These are phyloP conservation scores for Termitomyces sp. DNA, from an alignment of 768 basidiomycete genomes.

Conservation along the genomic window DNA sequence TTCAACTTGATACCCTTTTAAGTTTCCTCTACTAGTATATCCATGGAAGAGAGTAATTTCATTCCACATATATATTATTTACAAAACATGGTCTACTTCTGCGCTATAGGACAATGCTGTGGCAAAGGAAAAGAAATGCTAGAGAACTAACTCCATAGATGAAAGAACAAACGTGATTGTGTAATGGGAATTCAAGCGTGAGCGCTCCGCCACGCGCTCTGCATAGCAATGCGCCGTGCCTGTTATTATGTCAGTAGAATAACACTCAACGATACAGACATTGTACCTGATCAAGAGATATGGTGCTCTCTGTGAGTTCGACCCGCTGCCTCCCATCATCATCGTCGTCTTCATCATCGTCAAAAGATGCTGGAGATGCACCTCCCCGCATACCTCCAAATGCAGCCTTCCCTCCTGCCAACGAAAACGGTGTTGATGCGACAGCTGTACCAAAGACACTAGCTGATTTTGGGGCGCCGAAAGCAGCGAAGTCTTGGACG, in stretches of 20 bases:
- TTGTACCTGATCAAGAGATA: constrained; percentile 88
- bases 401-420: constrained; percentile 78
- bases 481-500: constrained; percentile 84
- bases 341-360: constrained; percentile 75
- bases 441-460: constrained; percentile 87
- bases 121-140: neutral
- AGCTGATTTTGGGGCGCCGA: constrained; percentile 68
- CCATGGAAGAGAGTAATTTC: constrained; percentile 5
- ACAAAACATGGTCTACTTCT: constrained; percentile 16
- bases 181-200: constrained; percentile 39
- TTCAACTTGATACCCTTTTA: neutral
- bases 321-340: constrained; percentile 67
- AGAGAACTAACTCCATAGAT: constrained; percentile 17
- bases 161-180: constrained; percentile 4
- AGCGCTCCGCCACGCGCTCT: constrained; percentile 82
- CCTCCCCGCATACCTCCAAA: constrained; percentile 72
- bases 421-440: constrained; percentile 72
- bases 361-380: constrained; percentile 32
- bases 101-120: neutral
- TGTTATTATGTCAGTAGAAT: constrained; percentile 23
- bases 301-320: constrained; percentile 77
- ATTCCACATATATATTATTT: constrained; percentile 16
- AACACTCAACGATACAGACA: constrained; percentile 1
- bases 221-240: constrained; percentile 85
- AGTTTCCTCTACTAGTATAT: neutral